A percentile compares a stretch with the other conserved stretches of the same genome.
Conservation (phyloP, 495 filamentous ascomycete species). For the Stereocaulon alpinum region DNA sequence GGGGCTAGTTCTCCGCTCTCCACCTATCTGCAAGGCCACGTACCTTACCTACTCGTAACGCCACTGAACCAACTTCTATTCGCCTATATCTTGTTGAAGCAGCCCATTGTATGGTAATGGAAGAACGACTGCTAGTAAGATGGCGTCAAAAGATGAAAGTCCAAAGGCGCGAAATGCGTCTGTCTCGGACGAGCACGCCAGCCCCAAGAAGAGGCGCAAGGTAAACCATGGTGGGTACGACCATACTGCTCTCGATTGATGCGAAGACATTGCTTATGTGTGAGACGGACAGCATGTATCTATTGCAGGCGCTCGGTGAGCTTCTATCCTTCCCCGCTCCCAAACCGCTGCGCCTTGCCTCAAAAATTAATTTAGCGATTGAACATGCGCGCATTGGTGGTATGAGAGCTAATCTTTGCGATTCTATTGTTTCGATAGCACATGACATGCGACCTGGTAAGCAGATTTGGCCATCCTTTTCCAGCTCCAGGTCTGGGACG, state of each 20-base stretch:
- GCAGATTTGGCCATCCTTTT: conserved; percentile 27
- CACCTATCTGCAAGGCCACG: not conserved
- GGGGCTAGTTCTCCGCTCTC: conserved; percentile 1
- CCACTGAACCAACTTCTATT: not conserved
- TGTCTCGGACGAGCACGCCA: conserved; percentile 33
- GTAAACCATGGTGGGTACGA: conserved; percentile 88
- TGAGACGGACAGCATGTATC: conserved; percentile 66
- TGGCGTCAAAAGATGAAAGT: conserved; percentile 19
- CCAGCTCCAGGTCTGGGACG: not conserved
- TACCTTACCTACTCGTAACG: not conserved
- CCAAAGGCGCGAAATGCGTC: conserved; percentile 14
- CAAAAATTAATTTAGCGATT: not conserved
- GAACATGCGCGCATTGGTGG: not conserved
- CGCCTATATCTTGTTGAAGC: not conserved
- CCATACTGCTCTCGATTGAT: conserved; percentile 1
- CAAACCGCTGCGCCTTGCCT: not conserved
- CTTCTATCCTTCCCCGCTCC: conserved; percentile 19
- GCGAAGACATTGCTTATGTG: conserved; percentile 22
- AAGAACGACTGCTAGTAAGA: conserved; percentile 6
- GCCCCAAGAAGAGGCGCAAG: conserved; percentile 93
- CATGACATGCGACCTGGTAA: conserved; percentile 99
- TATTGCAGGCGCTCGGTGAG: conserved; percentile 99
- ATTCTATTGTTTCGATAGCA: conserved; percentile 52
- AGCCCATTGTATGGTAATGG: conserved; percentile 12
- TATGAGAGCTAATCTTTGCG: conserved; percentile 24